Base-by-base conservation (phyloP, 805 yeast genomes). In the Saccharomycopsis fermentans region DNA sequence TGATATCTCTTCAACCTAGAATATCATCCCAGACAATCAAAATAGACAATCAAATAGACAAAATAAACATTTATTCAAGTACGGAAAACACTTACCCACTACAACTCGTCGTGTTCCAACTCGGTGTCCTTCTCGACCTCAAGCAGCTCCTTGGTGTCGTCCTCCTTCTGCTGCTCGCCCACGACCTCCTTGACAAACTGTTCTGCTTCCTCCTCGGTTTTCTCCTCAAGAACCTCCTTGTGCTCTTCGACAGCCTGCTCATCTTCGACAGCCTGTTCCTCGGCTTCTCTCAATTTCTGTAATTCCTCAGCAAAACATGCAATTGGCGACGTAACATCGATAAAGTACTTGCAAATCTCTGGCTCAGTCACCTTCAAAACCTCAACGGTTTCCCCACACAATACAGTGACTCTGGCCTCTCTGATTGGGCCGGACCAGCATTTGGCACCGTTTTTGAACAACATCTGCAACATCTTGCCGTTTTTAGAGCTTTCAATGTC, bases 391-490 rank as follows among this genome's bases (percentile, higher is more conserved):
- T 76, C 71, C 0, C 95, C 95, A 71, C 99, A 94, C 17, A 74
- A 73, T 57, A 91, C 67, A 24, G 74, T 74, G 1, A 88, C 84
- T 9, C 69, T 71, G 1, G 89, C 91, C 36, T 85, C 79, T 69
- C 99, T 81, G 32, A 74, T 69, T 4, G 97, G 97, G 0, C 99
- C 99, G 68, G 90, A 88, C 97, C 98, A 92, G 71, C 99, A 94
- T 67, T 77, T 80, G 48, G 82, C 83, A 21, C 99, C 99, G 19
- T 74, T 67, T 3, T 70, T 73, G 67, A 76, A 94, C 34, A 66
- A 64, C 34, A 80, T 62, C 17, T 65, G 66, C 27, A 66, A 67
- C 4, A 51, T 60, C 29, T 26, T 65, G 58, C 63, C 65, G 19
- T 64, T 65, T 54, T 62, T 57, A 17, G 35, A 14, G 21, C 47